These are phyloP conservation scores for Dendrobium catenatum DNA, from an alignment of 106 monocot species.

Conservation along the genomic window DNA sequence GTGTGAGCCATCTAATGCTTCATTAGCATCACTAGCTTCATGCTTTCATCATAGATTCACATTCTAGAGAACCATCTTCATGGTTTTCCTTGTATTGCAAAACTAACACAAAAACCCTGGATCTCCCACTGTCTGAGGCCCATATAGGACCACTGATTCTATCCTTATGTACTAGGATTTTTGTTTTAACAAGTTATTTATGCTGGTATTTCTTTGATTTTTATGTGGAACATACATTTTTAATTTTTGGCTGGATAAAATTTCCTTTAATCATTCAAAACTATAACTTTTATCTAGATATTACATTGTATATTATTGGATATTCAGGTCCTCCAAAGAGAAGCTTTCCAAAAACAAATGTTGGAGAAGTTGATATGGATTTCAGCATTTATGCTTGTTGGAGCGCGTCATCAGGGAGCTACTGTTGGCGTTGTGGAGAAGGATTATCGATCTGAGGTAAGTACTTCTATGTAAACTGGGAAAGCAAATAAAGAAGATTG, in stretches of 20 bases:
- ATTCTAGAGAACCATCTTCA: too few species aligned
- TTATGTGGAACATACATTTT: neutral
- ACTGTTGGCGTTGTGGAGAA: constrained; percentile 86
- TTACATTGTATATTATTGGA: neutral
- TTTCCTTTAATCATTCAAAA: neutral
- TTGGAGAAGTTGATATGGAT: constrained; percentile 98
- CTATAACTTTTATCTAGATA: neutral
- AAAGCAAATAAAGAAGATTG: neutral
- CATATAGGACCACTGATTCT: neutral
- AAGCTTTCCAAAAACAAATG: constrained; percentile 94
- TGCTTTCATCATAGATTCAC: too few species aligned
- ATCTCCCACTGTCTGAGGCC: neutral
- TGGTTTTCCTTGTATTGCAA: too few species aligned
- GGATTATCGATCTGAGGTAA: constrained; percentile 63
- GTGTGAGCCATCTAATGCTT: too few species aligned
- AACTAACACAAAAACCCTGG: too few species aligned
- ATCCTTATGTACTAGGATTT: neutral
- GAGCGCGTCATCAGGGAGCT: constrained; percentile 87
- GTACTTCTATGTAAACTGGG: neutral
- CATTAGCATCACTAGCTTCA: too few species aligned
- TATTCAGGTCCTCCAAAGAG: constrained; percentile 77
- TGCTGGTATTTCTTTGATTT: neutral
- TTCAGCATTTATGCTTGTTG: constrained; percentile 96
- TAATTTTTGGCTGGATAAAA: neutral
- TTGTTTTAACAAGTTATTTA: neutral